A percentile compares a stretch with the other conserved stretches of the same genome.
Evolutionary conservation across 2,329 filamentous ascomycete species (phyloP).

Genomic region (Neofusicoccum kwambonambiense): DNA sequence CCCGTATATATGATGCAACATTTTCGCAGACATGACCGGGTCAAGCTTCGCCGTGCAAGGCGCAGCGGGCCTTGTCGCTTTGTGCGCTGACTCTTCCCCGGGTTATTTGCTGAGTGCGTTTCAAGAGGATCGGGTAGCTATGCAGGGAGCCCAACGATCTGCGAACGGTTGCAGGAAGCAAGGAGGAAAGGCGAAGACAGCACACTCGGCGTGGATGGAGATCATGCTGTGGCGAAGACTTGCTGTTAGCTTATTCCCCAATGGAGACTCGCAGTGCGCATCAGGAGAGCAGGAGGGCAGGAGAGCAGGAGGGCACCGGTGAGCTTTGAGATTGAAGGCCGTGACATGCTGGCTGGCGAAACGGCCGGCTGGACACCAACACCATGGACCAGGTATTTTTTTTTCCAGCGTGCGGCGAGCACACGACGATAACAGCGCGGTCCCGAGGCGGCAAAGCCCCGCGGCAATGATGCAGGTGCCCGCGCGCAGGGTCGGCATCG

Average conservation of each 20-base stretch:
- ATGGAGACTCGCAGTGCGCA: background rate
- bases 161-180: slow-evolving; percentile 3
- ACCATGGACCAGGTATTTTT: background rate
- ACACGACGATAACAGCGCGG: background rate
- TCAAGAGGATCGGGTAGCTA: slow-evolving; percentile 10
- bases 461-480: slow-evolving; percentile 1
- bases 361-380: background rate
- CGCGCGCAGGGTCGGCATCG: background rate
- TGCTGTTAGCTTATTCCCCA: background rate
- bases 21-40: slow-evolving; percentile 1
- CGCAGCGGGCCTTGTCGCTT: background rate
- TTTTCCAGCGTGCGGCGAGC: background rate
- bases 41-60: background rate
- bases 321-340: background rate
- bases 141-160: slow-evolving; percentile 7
- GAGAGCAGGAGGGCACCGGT: background rate
- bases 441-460: background rate
- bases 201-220: background rate
- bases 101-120: background rate
- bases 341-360: background rate
- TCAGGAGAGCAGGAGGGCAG: background rate
- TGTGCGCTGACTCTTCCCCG: background rate
- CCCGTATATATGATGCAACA: background rate
- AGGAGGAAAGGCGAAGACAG: background rate
- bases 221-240: too few species aligned